Evolutionary conservation across 768 basidiomycete genomes (phyloP), one percentile per base, ranked within the genome.

Genomic region (Pleurotus salmoneostramineus): DNA sequence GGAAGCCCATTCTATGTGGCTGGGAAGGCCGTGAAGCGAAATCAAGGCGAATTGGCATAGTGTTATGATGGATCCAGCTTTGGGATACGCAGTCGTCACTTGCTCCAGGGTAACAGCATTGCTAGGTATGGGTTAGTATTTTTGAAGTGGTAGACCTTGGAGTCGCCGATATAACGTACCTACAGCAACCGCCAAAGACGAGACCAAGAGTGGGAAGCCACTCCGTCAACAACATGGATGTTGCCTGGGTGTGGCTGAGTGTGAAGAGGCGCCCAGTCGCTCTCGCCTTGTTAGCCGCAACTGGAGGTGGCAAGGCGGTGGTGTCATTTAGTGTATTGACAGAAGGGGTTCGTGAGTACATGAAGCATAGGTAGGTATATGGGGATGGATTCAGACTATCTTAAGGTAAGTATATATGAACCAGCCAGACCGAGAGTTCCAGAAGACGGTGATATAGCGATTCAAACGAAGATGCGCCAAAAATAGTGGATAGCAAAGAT

Each of bases 161-260:
- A 27, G 21, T 27, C 21, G 2, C 21, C 21, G 21, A 27, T 3
- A 17, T 45, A 17, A 14, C 44, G 51, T 50, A 82, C 80, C 87
- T 86, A 77, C 95, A 97, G 71, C 95, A 97, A 1, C 95, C 95
- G 1, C 93, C 93, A 66, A 97, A 95, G 7, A 95, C 82, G 17
- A 95, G 75, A 1, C 83, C 74, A 27, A 95, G 68, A 0, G 91
- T 85, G 7, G 83, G 71, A 6, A 79, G 56, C 91, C 89, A 94
- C 55, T 69, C 64, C n/a, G 62, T 27, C 62, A 21, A 68, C 49
- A 27, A 51, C 33, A 31, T 21, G 14, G 44, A 56, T 56, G 52
- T 21, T 6, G 43, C n/a, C 12, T 15, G 31, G 36, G 36, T n/a
- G 36, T 27, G 5, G 27, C 37, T 31, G 37, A 54, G 15, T 33